Conservation (phyloP, 164 flowering plant genomes). For the Chloranthus sessilifolius region DNA sequence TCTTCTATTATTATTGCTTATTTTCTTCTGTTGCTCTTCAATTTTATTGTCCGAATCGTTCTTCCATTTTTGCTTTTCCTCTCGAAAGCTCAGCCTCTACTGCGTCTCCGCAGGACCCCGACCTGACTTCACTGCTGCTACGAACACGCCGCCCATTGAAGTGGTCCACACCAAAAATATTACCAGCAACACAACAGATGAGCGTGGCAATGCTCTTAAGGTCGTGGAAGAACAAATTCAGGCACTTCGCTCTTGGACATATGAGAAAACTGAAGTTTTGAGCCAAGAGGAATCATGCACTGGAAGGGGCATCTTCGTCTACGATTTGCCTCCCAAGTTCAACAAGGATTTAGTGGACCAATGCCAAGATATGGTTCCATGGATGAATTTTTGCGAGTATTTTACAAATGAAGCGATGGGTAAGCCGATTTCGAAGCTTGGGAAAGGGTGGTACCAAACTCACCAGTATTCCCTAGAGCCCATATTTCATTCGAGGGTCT, state of each 20-base stretch:
- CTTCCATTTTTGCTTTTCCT: constrained; percentile 61
- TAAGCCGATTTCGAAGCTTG: constrained; percentile 40
- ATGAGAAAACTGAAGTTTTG: constrained; percentile 1
- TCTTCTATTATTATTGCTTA: constrained; percentile 30
- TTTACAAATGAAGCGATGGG: constrained; percentile 59
- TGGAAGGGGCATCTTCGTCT: constrained; percentile 59
- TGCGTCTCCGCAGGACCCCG: constrained; percentile 65
- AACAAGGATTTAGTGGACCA: constrained; percentile 52
- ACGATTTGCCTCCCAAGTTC: constrained; percentile 71
- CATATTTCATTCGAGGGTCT: constrained; percentile 56
- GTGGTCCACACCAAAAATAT: background rate
- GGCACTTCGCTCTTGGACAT: constrained; percentile 43
- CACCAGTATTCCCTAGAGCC: constrained; percentile 72
- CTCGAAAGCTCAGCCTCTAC: constrained; percentile 63
- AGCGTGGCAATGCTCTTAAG: constrained; percentile 25
- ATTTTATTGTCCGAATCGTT: constrained; percentile 50
- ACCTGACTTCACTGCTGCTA: constrained; percentile 29
- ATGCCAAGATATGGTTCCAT: constrained; percentile 52
- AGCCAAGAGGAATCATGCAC: constrained; percentile 23
- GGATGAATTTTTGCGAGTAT: constrained; percentile 49
- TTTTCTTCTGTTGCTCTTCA: constrained; percentile 58
- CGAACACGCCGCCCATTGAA: background rate
- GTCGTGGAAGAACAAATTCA: constrained; percentile 40
- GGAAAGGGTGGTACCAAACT: constrained; percentile 59
- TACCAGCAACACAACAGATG: constrained; percentile 11